Evolutionary conservation across 148 eudicot species (phyloP).

Genomic region (Chenopodium quinoa): DNA sequence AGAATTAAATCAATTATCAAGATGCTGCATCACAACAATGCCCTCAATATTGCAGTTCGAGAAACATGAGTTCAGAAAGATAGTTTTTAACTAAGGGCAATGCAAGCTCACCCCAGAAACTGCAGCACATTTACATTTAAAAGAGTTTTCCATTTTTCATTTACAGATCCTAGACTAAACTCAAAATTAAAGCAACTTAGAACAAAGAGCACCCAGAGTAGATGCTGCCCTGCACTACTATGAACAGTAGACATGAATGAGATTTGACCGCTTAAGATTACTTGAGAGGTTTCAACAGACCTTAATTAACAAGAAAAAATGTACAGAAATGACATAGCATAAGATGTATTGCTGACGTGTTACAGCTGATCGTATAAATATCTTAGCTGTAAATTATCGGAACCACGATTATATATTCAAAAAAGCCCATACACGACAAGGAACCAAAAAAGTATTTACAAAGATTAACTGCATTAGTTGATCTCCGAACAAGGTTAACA

Average conservation of each 20-base stretch:
- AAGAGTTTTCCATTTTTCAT: background rate
- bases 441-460: background rate
- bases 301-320: background rate
- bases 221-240: too few species aligned
- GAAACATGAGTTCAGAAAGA: background rate
- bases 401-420: background rate
- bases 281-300: background rate
- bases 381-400: background rate
- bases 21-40: background rate
- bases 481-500: background rate
- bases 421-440: background rate
- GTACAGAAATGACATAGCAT: background rate
- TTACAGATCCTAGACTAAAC: background rate
- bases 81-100: background rate
- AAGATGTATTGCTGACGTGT: background rate
- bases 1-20: constrained; percentile 9
- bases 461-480: background rate
- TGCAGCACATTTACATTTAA: background rate
- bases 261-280: too few species aligned
- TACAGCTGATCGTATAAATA: background rate
- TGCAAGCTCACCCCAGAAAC: background rate
- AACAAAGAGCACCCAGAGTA: too few species aligned
- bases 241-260: too few species aligned
- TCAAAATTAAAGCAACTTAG: background rate
- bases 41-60: background rate